Evolutionary conservation across 2,329 filamentous ascomycete species (phyloP), one percentile per base, ranked within the genome.

Genomic region (Drechslerella dactyloides): DNA sequence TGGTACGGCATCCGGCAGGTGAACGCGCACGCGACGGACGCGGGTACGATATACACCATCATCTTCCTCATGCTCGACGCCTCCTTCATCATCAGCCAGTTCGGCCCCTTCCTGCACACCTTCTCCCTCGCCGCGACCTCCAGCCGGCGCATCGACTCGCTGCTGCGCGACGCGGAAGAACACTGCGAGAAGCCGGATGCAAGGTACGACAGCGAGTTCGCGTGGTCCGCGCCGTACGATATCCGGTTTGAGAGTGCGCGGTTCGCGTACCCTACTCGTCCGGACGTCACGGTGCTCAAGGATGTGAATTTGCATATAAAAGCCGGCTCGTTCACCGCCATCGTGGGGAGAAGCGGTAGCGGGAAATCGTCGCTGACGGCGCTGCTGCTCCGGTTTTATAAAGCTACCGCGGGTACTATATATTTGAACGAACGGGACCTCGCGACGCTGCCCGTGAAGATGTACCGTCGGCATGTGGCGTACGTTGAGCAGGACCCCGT

Each of bases 401-500:
- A 86, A 58, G 83, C 85, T 0, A 81, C 81, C 0, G 78, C 79
- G 2, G 86, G 85, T 1, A 75, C 75, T 0, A 79, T 87, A 2
- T 75, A 78, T 0, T 76, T 85, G 2, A 84, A 84, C 76, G 84
- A 82, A 1, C 79, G 77, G n/a, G 79, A 83, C 75, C 78, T 86
- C 30, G 80, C 79, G 1, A 77, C 81, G 0, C 75, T 85, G 53
- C 85, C 86, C 51, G 81, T 85, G 24, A 73, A 75, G 61, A 73
- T 62, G 60, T 85, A 85, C 79, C 81, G 85, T 37, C 79, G 80
- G 2, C 78, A 82, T 30, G 87, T 89, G 61, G 85, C 86, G 0
- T 81, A 89, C 6, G 87, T 90, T 3, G 85, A 88, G 65, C 87
- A 90, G 76, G 87, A 90, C 64, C 86, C 87, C 0, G 87, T 88